These are phyloP conservation scores for Coprinopsis strossmayeri DNA, from an alignment of 768 basidiomycete genomes.

Conservation along the genomic window DNA sequence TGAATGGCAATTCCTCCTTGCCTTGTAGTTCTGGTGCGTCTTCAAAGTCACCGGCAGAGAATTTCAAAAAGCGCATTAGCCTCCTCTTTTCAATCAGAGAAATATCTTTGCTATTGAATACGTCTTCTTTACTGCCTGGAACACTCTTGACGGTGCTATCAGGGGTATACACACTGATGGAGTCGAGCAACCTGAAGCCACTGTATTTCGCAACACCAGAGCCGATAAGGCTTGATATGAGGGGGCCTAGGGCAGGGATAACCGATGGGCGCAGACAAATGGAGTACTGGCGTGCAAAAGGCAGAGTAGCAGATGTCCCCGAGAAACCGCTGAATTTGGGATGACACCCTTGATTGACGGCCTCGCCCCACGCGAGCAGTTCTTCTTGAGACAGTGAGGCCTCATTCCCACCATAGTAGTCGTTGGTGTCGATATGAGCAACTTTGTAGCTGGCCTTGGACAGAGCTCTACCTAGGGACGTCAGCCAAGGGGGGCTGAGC, in stretches of 20 bases:
- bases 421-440: slow-evolving; percentile 79
- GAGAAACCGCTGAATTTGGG: slow-evolving; percentile 37
- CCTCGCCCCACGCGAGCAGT: slow-evolving; percentile 61
- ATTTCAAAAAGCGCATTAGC: slow-evolving; percentile 88
- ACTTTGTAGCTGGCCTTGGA: slow-evolving; percentile 85
- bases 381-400: slow-evolving; percentile 82
- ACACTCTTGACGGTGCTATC: slow-evolving; percentile 51
- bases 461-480: slow-evolving; percentile 54
- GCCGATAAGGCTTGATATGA: slow-evolving; percentile 70
- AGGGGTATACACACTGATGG: slow-evolving; percentile 51
- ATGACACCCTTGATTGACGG: slow-evolving; percentile 17
- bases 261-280: slow-evolving; percentile 81
- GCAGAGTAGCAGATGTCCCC: slow-evolving; percentile 34
- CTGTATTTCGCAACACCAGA: slow-evolving; percentile 89
- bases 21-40: slow-evolving; percentile 47
- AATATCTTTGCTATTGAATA: slow-evolving; percentile 81
- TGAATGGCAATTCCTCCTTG: slow-evolving; percentile 50
- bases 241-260: slow-evolving; percentile 70
- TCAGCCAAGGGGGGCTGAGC: slow-evolving; percentile 5
- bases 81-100: slow-evolving; percentile 79
- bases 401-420: slow-evolving; percentile 80
- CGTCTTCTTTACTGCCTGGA: slow-evolving; percentile 86
- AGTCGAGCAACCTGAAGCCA: slow-evolving; percentile 80
- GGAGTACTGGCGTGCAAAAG: slow-evolving; percentile 71
- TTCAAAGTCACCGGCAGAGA: slow-evolving; percentile 74